phyloP scores from a whole-genome alignment of 176 grass and related monocot genomes.

The Cenchrus purpureus region DNA sequence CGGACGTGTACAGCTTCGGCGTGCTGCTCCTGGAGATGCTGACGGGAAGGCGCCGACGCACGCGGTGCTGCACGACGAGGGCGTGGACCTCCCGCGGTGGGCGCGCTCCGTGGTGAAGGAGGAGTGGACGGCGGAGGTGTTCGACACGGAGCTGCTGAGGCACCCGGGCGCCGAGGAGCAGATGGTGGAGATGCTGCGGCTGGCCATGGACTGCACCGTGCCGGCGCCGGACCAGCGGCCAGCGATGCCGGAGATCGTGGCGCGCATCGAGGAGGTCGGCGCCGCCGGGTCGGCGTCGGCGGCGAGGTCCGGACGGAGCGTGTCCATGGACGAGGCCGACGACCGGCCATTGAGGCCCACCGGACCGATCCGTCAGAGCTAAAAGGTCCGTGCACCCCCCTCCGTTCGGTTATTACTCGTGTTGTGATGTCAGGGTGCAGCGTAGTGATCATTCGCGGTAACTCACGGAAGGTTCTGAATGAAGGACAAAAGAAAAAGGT shows the following conservation, averaged over 20 bases:
- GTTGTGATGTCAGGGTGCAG: not conserved
- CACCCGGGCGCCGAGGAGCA: constrained; percentile 62
- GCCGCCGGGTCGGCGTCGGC: constrained; percentile 13
- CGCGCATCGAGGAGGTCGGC: constrained; percentile 59
- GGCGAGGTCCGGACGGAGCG: constrained; percentile 34
- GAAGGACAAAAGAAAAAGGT: fast-evolving
- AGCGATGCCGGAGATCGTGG: constrained; percentile 61
- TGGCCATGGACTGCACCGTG: constrained; percentile 69
- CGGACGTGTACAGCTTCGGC: constrained; percentile 82
- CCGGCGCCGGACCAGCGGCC: constrained; percentile 52
- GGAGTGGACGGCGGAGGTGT: constrained; percentile 74
- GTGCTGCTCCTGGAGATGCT: constrained; percentile 77
- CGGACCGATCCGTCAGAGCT: constrained; percentile 36
- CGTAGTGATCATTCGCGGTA: constrained; percentile 28
- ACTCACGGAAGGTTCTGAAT: constrained; percentile 36
- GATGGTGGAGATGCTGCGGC: constrained; percentile 76
- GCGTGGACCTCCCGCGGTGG: constrained; percentile 80
- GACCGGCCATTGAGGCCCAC: constrained; percentile 64
- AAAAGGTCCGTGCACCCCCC: constrained; percentile 21
- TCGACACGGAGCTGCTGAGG: constrained; percentile 75
- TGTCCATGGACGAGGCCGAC: constrained; percentile 61
- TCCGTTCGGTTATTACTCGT: not conserved
- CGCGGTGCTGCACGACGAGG: constrained; percentile 64
- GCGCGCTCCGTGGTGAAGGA: constrained; percentile 66
- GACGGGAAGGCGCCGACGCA: constrained; percentile 67